Evolutionary conservation across 768 basidiomycete species (phyloP).

Genomic region (Amyloporia xantha): DNA sequence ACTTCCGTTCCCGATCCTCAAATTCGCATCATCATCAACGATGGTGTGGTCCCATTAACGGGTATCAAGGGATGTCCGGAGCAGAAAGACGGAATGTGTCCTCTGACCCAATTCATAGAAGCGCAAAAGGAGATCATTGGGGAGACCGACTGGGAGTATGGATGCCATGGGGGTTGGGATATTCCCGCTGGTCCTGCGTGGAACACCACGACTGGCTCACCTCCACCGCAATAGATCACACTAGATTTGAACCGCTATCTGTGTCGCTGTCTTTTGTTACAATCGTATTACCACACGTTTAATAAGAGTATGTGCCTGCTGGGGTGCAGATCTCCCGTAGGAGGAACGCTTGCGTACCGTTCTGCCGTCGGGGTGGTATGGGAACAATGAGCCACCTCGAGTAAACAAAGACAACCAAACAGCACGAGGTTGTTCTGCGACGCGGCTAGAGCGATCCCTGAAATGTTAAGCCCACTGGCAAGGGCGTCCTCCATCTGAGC

Average conservation of each 20-base stretch:
- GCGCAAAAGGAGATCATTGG: constrained; percentile 61
- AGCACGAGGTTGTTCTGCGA: constrained; percentile 18
- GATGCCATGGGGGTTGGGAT: constrained; percentile 72
- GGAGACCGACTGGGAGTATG: constrained; percentile 66
- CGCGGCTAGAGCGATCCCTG: constrained; percentile 8
- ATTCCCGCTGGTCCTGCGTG: constrained; percentile 60
- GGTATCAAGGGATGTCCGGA: constrained; percentile 68
- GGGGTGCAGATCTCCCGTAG: background rate
- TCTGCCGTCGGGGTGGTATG: background rate
- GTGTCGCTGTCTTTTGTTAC: too few species aligned
- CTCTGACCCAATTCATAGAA: constrained; percentile 61
- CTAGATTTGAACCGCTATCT: too few species aligned
- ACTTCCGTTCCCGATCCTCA: constrained; percentile 34
- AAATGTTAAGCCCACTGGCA: constrained; percentile 17
- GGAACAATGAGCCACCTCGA: constrained; percentile 8
- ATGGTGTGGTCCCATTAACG: constrained; percentile 76
- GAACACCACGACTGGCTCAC: constrained; percentile 62
- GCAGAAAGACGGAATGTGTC: constrained; percentile 74
- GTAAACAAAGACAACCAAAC: constrained; percentile 17
- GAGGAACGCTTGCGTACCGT: too few species aligned
- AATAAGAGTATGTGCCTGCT: background rate
- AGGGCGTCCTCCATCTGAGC: constrained; percentile 15
- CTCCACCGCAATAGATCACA: constrained; percentile 1
- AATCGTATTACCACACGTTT: too few species aligned
- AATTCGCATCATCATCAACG: constrained; percentile 83